Percentiles rank a stretch among this genome's conserved stretches.
These are phyloP conservation scores for Pharus latifolius DNA, from an alignment of 176 grass and related monocot genomes.

Conservation along the genomic window DNA sequence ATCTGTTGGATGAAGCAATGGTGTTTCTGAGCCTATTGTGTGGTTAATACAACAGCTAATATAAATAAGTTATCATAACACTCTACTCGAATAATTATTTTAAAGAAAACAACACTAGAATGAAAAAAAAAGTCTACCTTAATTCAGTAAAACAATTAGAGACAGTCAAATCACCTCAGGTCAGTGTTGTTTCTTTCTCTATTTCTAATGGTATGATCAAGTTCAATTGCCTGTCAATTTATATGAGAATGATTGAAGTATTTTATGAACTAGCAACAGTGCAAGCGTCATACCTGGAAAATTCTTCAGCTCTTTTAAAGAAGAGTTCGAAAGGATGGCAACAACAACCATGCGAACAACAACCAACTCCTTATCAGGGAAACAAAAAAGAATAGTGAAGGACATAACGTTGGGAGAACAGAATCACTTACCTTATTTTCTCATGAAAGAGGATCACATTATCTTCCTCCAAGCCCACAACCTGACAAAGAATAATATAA, in stretches of 20 bases:
- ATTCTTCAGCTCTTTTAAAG: conserved; percentile 59
- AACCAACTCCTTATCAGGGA: conserved; percentile 21
- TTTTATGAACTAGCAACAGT: not conserved
- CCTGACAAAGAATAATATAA: conserved; percentile 35
- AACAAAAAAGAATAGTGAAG: not conserved
- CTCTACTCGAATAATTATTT: not conserved
- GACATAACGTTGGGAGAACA: not conserved
- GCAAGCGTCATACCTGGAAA: conserved; percentile 56
- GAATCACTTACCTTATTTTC: conserved; percentile 62
- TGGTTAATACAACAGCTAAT: not conserved
- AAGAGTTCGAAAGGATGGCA: conserved; percentile 13
- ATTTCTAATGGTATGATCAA: not conserved
- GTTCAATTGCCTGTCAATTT: not conserved
- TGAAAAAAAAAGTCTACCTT: not conserved
- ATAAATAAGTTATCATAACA: not conserved
- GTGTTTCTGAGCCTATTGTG: not conserved
- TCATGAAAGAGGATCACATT: conserved; percentile 83
- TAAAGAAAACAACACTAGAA: not conserved
- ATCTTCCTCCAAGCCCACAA: conserved; percentile 89
- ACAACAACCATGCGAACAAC: conserved; percentile 13
- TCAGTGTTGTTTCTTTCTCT: not conserved
- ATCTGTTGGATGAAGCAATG: not conserved
- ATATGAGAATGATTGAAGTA: conserved; percentile 8
- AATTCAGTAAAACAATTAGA: not conserved
- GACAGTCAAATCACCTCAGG: not conserved